Conservation (phyloP, 495 filamentous ascomycete species). For the Aspergillus cavernicola region DNA sequence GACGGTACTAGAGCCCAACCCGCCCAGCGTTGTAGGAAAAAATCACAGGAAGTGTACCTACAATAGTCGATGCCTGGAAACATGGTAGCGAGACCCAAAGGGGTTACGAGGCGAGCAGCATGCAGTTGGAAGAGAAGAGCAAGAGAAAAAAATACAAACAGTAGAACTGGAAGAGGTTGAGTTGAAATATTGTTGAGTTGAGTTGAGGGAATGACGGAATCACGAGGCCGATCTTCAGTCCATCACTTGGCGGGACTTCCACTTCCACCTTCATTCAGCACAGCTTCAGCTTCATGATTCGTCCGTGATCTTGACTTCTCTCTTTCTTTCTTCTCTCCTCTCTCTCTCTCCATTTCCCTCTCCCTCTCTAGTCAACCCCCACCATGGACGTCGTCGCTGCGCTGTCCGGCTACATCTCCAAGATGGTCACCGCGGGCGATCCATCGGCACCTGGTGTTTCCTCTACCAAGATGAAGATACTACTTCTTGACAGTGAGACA, state of each 20-base stretch:
- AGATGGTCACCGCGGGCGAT: constrained; percentile 92
- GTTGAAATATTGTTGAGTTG: not conserved
- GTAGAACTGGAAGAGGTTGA: constrained; percentile 4
- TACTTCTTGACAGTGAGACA: constrained; percentile 92
- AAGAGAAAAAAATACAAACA: constrained; percentile 10
- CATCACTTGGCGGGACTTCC: not conserved
- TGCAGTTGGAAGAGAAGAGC: constrained; percentile 5
- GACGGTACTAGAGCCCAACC: constrained; percentile 8
- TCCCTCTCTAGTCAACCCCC: not conserved
- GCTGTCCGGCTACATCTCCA: constrained; percentile 91
- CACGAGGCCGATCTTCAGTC: constrained; percentile 2
- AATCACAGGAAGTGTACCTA: constrained; percentile 43
- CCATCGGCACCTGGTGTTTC: constrained; percentile 54
- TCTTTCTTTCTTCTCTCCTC: constrained; percentile 12
- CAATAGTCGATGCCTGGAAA: constrained; percentile 81
- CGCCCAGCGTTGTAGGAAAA: constrained; percentile 15
- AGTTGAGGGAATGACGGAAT: constrained; percentile 8
- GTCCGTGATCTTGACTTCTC: not conserved
- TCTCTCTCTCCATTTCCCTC: not conserved
- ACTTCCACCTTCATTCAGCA: not conserved
- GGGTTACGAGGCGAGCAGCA: constrained; percentile 57
- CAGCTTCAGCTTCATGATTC: not conserved
- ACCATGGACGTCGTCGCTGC: constrained; percentile 90
- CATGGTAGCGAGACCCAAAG: constrained; percentile 52
- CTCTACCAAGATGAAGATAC: constrained; percentile 96